Percentiles rank a stretch among this genome's conserved stretches.
These are phyloP conservation scores for Zostera marina DNA, from an alignment of 116 monocot genomes.

Conservation along the genomic window DNA sequence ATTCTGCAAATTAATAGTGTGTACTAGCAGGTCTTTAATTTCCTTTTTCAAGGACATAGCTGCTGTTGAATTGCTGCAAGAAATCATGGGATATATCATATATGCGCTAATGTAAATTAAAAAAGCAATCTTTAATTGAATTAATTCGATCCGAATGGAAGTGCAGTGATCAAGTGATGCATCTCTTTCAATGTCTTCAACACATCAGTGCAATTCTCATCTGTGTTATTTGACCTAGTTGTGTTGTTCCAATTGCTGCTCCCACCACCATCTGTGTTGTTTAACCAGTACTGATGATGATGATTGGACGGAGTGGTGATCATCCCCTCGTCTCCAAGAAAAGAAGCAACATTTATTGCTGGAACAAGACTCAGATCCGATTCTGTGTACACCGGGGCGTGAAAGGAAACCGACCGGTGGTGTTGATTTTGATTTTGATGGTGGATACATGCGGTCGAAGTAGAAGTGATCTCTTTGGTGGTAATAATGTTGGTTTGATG, in stretches of 20 bases:
- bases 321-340: too few species aligned
- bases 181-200: conserved; percentile 27
- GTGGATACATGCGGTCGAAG: background rate
- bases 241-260: conserved; percentile 8
- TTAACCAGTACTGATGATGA: too few species aligned
- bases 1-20: too few species aligned
- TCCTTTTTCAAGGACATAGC: too few species aligned
- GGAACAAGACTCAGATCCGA: background rate
- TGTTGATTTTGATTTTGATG: conserved; percentile 3
- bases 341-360: background rate
- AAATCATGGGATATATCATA: too few species aligned
- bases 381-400: conserved; percentile 7
- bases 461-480: background rate
- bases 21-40: too few species aligned
- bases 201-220: conserved; percentile 16
- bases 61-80: too few species aligned
- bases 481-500: background rate
- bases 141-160: conserved; percentile 16
- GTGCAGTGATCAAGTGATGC: conserved; percentile 19
- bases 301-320: too few species aligned
- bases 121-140: too few species aligned
- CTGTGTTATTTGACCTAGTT: conserved; percentile 9
- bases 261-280: background rate
- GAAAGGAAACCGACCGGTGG: conserved; percentile 11
- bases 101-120: too few species aligned